Evolutionary conservation across 1,284 basidiomycete genomes (phyloP).

Genomic region (Mrakiaceae sp.): DNA sequence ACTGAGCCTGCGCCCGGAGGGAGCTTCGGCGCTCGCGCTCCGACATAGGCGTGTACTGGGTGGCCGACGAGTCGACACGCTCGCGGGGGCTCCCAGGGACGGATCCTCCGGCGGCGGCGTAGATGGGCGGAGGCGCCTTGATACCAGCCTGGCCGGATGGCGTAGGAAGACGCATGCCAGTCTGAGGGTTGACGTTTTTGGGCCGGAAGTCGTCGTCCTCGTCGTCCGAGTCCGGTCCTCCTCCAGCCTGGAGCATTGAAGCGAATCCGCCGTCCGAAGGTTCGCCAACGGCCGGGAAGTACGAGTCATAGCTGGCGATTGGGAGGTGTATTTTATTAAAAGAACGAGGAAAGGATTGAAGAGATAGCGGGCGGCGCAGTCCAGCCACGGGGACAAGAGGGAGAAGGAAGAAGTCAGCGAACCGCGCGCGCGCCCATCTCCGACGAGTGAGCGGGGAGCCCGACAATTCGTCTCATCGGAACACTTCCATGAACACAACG

Average conservation of each 20-base stretch:
- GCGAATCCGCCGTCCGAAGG: background rate
- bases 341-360: background rate
- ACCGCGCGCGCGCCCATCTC: too few species aligned
- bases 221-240: background rate
- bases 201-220: slow-evolving; percentile 1
- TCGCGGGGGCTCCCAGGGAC: background rate
- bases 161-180: background rate
- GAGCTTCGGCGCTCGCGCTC: background rate
- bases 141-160: background rate
- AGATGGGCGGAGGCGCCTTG: background rate
- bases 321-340: background rate
- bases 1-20: background rate
- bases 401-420: background rate
- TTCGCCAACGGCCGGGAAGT: background rate
- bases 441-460: too few species aligned
- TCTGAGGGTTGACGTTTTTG: background rate
- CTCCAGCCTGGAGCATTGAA: background rate
- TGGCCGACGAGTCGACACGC: background rate
- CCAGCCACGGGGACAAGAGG: background rate
- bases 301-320: background rate
- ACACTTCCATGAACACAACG: too few species aligned
- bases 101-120: background rate
- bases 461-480: too few species aligned
- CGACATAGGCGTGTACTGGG: background rate
- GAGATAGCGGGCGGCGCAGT: too few species aligned